Evolutionary conservation across 1,284 basidiomycete genomes (phyloP), one percentile per base, ranked within the genome.

Genomic region (Cryptococcus sp.): DNA sequence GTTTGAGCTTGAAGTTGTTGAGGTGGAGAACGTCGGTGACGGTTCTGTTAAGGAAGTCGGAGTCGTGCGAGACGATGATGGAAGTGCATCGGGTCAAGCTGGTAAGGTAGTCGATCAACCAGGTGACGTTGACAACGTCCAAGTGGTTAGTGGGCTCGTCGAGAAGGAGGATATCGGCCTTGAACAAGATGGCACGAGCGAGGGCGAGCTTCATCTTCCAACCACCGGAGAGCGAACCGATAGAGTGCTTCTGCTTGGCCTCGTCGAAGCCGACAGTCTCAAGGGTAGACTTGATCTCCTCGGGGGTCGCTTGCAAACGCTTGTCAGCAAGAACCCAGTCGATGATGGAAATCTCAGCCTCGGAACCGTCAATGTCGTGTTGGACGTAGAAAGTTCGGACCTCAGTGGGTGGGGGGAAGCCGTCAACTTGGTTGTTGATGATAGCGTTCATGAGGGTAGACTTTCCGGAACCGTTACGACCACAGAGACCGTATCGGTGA

Each of bases 151-250:
- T 97, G 48, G 94, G 94, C 83, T 97, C 94, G 80, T 97, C 93
- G 70, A 96, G 90, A 52, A 96, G 83, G 62, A 97, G 87, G 73
- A 97, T 96, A 76, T 97, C 94, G 69, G 93, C 93, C 83, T 93
- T 93, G 91, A 98, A 99, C 59, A 99, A 86, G 84, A 99, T 96
- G 59, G 96, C 96, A 70, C 96, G 88, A 58, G 96, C 96, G 61
- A 99, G 87, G 34, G 95, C 96, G 66, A 99, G 88, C 86, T 98
- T 98, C 96, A 99, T 99, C 86, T 99, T 97, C 96, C 96, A 99
- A 83, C 96, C 96, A 86, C 96, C 96, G 50, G 95, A 99, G 55
- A 99, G 83, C 63, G 87, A 88, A 66, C 93, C 91, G 67, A 96
- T 96, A 46, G 91, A 81, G 67, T 90, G 83, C 68, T 81, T 81